Percentiles rank a stretch among this genome's conserved stretches.
These are phyloP conservation scores for Suillus paluster DNA, from an alignment of 768 basidiomycete species.

Conservation along the genomic window DNA sequence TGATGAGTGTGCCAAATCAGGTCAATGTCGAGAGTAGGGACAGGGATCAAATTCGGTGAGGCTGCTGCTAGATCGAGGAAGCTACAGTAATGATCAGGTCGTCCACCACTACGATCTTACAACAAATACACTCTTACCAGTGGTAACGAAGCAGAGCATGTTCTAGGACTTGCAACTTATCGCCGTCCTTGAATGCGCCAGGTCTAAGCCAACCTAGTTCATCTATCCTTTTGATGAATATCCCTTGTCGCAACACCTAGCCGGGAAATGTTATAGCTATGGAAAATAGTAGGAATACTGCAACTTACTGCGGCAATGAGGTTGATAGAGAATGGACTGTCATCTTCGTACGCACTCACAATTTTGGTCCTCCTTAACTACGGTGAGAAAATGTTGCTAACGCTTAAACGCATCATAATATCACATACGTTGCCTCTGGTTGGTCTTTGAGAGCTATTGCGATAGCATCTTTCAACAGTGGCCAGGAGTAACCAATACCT, in stretches of 20 bases:
- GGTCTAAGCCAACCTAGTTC: conserved; percentile 55
- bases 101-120: neutral
- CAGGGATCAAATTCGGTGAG: conserved; percentile 46
- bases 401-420: neutral
- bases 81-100: conserved; percentile 20
- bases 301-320: conserved; percentile 57
- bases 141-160: conserved; percentile 63
- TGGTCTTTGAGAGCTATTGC: conserved; percentile 19
- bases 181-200: conserved; percentile 41
- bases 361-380: conserved; percentile 42
- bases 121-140: conserved; percentile 40
- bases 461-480: conserved; percentile 26
- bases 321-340: conserved; percentile 58
- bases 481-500: conserved; percentile 28
- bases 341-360: conserved; percentile 55
- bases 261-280: neutral
- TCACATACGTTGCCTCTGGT: conserved; percentile 28
- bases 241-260: conserved; percentile 60
- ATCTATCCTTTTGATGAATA: conserved; percentile 58
- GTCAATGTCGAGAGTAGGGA: conserved; percentile 76
- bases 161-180: conserved; percentile 45
- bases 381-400: neutral
- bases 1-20: conserved; percentile 80
- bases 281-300: neutral
- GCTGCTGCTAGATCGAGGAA: conserved; percentile 62